Evolutionary conservation across 768 basidiomycete species (phyloP).

Genomic region (Exsudoporus frostii): DNA sequence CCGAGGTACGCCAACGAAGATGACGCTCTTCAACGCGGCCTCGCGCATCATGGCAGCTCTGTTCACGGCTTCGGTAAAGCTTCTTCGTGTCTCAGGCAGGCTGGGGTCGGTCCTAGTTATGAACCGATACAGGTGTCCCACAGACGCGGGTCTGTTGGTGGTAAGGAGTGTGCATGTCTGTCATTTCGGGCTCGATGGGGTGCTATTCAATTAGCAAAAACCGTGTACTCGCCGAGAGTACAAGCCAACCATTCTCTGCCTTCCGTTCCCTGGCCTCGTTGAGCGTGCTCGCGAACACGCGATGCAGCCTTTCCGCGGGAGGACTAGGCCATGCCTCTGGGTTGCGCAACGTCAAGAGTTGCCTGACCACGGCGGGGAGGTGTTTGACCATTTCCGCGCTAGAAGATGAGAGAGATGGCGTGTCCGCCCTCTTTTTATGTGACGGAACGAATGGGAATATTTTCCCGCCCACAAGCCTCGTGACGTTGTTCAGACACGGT

Average conservation of each 20-base stretch:
- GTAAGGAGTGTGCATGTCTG: constrained; percentile 85
- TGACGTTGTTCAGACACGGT: background rate
- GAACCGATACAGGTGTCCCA: constrained; percentile 81
- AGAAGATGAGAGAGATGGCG: background rate
- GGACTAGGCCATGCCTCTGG: constrained; percentile 60
- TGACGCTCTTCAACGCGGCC: constrained; percentile 82
- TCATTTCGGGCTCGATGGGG: constrained; percentile 31
- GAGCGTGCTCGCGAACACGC: constrained; percentile 58
- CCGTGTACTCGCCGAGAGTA: constrained; percentile 57
- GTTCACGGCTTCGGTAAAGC: constrained; percentile 55
- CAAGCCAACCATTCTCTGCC: constrained; percentile 78
- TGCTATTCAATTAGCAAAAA: constrained; percentile 8
- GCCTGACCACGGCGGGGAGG: constrained; percentile 68
- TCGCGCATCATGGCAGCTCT: constrained; percentile 86
- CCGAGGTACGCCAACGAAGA: constrained; percentile 85
- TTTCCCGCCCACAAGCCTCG: background rate
- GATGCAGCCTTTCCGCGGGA: constrained; percentile 47
- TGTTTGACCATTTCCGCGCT: constrained; percentile 35
- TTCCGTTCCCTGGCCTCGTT: constrained; percentile 60
- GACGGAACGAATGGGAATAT: constrained; percentile 5
- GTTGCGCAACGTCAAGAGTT: constrained; percentile 63
- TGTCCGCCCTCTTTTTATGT: constrained; percentile 8
- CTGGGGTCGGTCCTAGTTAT: constrained; percentile 50
- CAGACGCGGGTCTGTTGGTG: constrained; percentile 72
- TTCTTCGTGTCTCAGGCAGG: constrained; percentile 39